Conservation (phyloP, 108 stramenopile genomes). For the Cyclotella sp. region DNA sequence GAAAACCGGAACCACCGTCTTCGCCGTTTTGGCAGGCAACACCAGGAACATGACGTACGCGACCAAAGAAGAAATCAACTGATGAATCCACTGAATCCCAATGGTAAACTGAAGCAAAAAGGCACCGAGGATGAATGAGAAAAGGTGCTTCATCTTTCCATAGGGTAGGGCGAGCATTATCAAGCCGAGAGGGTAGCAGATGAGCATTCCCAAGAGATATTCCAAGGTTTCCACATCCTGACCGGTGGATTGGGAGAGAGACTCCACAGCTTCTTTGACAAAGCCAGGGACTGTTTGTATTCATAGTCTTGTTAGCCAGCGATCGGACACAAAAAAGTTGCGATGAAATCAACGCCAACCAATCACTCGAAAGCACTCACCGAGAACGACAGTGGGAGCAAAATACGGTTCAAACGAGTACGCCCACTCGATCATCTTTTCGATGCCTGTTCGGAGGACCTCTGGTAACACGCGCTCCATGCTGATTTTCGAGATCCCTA, state of each 20-base stretch:
- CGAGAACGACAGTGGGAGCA: conserved; percentile 82
- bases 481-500: neutral
- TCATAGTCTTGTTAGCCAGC: neutral
- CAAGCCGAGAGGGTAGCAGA: conserved; percentile 90
- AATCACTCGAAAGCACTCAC: conserved; percentile 57
- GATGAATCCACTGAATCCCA: conserved; percentile 97
- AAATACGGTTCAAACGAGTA: conserved; percentile 75
- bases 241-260: conserved; percentile 75
- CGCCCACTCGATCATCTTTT: conserved; percentile 63
- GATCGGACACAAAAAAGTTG: neutral
- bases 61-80: conserved; percentile 86
- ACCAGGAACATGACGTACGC: conserved; percentile 88
- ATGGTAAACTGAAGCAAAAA: conserved; percentile 91
- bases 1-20: conserved; percentile 85
- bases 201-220: conserved; percentile 84
- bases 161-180: conserved; percentile 86
- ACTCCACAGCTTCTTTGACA: conserved; percentile 62
- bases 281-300: conserved; percentile 69
- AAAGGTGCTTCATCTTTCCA: conserved; percentile 84
- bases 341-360: too few species aligned
- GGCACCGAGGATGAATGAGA: conserved; percentile 89
- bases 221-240: conserved; percentile 89
- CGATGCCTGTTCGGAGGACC: conserved; percentile 50
- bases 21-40: conserved; percentile 74
- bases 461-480: conserved; percentile 63